These are phyloP conservation scores for Fusarium drepaniforme DNA, from an alignment of 2,329 filamentous ascomycete genomes.

Conservation along the genomic window DNA sequence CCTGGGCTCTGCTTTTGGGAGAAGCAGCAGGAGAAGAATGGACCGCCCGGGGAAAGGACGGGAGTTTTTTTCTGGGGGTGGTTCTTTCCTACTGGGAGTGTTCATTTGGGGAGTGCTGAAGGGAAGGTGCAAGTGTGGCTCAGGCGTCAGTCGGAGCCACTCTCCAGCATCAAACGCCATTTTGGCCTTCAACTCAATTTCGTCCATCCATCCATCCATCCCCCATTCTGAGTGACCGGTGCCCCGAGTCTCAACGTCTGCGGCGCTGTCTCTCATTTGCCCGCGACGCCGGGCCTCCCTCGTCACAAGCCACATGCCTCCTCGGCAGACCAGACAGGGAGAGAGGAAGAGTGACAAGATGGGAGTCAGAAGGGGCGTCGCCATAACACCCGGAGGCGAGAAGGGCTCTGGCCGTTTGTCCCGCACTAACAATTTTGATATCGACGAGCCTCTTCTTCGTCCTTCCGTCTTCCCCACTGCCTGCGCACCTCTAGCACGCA, in stretches of 20 bases:
- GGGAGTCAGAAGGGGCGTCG: slow-evolving; percentile 22
- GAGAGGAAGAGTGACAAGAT: background rate
- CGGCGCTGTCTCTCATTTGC: background rate
- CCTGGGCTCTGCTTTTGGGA: slow-evolving; percentile 17
- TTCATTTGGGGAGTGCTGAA: background rate
- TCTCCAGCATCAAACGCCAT: slow-evolving; percentile 17
- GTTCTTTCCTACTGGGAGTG: slow-evolving; percentile 1
- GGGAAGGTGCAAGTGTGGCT: slow-evolving; percentile 17
- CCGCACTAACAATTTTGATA: slow-evolving; percentile 44
- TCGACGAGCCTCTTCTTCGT: slow-evolving; percentile 24
- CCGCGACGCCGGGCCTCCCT: slow-evolving; percentile 22
- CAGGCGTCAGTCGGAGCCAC: slow-evolving; percentile 23
- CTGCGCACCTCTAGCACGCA: slow-evolving; percentile 20
- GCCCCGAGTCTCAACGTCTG: slow-evolving; percentile 11
- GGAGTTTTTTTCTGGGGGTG: slow-evolving; percentile 18
- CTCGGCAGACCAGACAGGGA: slow-evolving; percentile 15
- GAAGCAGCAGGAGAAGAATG: slow-evolving; percentile 3
- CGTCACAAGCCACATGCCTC: slow-evolving; percentile 36
- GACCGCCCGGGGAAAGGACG: slow-evolving; percentile 18
- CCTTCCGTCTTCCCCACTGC: slow-evolving; percentile 17
- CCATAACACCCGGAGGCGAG: slow-evolving; percentile 30
- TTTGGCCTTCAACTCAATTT: slow-evolving; percentile 12
- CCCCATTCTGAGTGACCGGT: slow-evolving; percentile 5
- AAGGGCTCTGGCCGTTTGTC: slow-evolving; percentile 27
- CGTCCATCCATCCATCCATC: background rate